A percentile compares a stretch with the other conserved stretches of the same genome.
Conservation (phyloP, 768 basidiomycete genomes). For the Termitomyces sp. region DNA sequence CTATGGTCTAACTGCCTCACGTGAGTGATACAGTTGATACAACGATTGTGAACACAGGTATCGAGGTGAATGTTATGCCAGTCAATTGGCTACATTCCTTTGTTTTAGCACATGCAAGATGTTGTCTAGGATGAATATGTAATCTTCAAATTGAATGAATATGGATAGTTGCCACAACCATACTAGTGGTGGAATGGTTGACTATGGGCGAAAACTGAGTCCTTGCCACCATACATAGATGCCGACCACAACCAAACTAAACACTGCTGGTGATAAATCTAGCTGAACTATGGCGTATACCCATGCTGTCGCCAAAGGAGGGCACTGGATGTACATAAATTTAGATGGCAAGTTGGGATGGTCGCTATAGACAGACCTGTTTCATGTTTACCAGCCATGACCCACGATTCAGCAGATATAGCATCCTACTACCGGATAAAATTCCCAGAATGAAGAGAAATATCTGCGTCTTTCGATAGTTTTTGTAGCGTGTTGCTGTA, state of each 20-base stretch:
- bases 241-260: conserved; percentile 48
- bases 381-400: conserved; percentile 68
- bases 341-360: neutral
- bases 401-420: conserved; percentile 66
- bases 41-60: neutral
- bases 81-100: conserved; percentile 1
- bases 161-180: no score
- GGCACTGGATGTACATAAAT: conserved; percentile 39
- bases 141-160: no score
- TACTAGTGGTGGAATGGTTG: neutral
- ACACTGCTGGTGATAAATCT: conserved; percentile 53
- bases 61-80: neutral
- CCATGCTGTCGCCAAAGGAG: conserved; percentile 77
- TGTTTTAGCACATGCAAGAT: neutral
- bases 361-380: conserved; percentile 41
- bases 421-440: conserved; percentile 54
- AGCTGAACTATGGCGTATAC: conserved; percentile 70
- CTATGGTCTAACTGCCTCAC: neutral
- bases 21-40: neutral
- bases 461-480: conserved; percentile 43
- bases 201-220: conserved; percentile 36
- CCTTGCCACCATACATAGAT: conserved; percentile 59
- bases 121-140: neutral
- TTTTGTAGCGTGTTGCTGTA: conserved; percentile 63
- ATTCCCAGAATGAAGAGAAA: conserved; percentile 55